A percentile compares a stretch with the other conserved stretches of the same genome.
Evolutionary conservation across 2,329 filamentous ascomycete genomes (phyloP).

Genomic region (Arachnomyces sp.): DNA sequence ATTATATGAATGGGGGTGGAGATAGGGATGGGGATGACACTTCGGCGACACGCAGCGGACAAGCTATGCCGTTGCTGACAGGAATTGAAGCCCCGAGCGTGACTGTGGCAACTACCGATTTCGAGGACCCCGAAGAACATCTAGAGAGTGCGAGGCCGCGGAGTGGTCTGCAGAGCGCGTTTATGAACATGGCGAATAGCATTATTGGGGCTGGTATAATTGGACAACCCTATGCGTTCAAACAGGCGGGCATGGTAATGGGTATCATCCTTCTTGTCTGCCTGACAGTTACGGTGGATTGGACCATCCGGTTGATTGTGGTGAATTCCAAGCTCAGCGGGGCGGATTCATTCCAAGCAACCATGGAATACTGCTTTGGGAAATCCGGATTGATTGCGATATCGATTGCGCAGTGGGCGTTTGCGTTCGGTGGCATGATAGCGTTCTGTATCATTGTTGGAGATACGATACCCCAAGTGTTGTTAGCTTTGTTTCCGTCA

Average conservation of each 20-base stretch:
- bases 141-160: constrained; percentile 63
- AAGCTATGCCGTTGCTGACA: constrained; percentile 63
- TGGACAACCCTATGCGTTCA: constrained; percentile 90
- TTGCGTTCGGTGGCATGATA: constrained; percentile 98
- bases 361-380: constrained; percentile 92
- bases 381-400: constrained; percentile 82
- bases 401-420: constrained; percentile 87
- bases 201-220: constrained; percentile 76
- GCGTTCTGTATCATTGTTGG: constrained; percentile 97
- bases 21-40: constrained; percentile 27
- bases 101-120: constrained; percentile 56
- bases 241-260: constrained; percentile 76
- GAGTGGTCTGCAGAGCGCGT: constrained; percentile 76
- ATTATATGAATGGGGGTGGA: constrained; percentile 45
- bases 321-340: constrained; percentile 96
- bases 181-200: constrained; percentile 99
- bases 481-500: constrained; percentile 72
- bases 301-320: constrained; percentile 95
- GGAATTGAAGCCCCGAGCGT: constrained; percentile 75
- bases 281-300: constrained; percentile 82
- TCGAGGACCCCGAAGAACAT: constrained; percentile 49
- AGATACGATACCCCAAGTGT: constrained; percentile 87
- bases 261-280: constrained; percentile 69
- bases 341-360: constrained; percentile 88
- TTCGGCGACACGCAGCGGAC: constrained; percentile 28